phyloP scores from a whole-genome alignment of 1,139 yeast species.

The Zygoascus meyerae region DNA sequence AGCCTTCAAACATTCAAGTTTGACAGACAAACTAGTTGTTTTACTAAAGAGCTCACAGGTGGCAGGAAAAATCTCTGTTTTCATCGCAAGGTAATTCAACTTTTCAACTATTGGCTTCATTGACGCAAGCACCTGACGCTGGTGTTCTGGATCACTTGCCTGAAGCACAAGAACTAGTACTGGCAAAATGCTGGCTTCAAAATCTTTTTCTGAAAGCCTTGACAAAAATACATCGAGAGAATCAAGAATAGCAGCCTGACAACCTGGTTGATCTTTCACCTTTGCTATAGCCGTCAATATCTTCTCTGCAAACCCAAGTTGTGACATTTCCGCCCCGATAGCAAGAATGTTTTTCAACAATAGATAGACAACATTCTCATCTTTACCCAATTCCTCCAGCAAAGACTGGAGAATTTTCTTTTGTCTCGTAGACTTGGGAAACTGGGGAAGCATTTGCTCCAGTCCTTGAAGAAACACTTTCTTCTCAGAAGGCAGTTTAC shows the following conservation, averaged over 20 bases:
- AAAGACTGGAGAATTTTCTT: constrained; percentile 73
- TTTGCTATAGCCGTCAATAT: constrained; percentile 49
- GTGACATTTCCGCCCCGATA: constrained; percentile 65
- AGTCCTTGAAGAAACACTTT: constrained; percentile 64
- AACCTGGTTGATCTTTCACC: constrained; percentile 44
- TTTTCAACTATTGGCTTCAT: constrained; percentile 42
- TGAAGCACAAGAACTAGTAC: constrained; percentile 30
- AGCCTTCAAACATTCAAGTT: constrained; percentile 60
- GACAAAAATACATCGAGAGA: constrained; percentile 49
- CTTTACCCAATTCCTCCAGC: constrained; percentile 41
- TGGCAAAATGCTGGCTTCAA: constrained; percentile 36
- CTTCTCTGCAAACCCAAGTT: constrained; percentile 69
- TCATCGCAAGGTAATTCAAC: constrained; percentile 66
- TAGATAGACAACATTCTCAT: constrained; percentile 47
- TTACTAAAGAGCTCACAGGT: constrained; percentile 69
- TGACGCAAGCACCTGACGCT: constrained; percentile 51
- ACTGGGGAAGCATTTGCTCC: constrained; percentile 51
- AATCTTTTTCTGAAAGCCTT: constrained; percentile 44
- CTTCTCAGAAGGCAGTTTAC: constrained; percentile 65
- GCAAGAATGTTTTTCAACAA: constrained; percentile 50
- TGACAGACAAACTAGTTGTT: constrained; percentile 75
- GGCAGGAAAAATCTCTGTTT: constrained; percentile 66
- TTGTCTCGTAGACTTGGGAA: constrained; percentile 64
- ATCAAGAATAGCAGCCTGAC: constrained; percentile 50
- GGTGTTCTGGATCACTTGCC: constrained; percentile 41